Base-by-base conservation (phyloP, 1,284 basidiomycete genomes). In the Cutaneotrichosporon mucoides region DNA sequence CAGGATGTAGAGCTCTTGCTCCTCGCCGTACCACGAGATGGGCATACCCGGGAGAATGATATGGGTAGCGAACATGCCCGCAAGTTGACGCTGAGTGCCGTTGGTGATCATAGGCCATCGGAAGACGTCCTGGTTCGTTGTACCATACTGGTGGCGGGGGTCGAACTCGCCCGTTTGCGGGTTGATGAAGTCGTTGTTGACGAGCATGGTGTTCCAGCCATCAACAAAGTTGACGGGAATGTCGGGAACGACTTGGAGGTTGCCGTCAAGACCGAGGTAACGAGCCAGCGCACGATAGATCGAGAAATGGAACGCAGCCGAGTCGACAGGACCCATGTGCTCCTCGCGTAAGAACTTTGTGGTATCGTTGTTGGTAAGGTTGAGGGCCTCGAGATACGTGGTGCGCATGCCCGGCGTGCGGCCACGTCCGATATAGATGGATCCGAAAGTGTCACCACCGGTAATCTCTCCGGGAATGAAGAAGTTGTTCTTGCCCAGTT, bases 251-350 rank as follows among this genome's bases (percentile, higher is more conserved):
- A 90, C 92, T 65, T 88, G 84, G 37, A 94, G 80, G 75, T 93
- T 92, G 69, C 92, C 92, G 69, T 95, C 92, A 89, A 94, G 90
- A 59, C 91, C 90, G 44, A 94, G 82, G 80, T 92, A 91, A 53
- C 91, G 87, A 36, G 85, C 80, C 49, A 94, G 79, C 3, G 86
- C 80, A 63, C 92, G 92, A 73, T 95, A 94, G 55, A 88, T 86
- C 44, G 92, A 94, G 77, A 94, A 94, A 75, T 94, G 92, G 81
- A 94, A 94, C 0, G 90, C 90, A 44, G 86, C 85, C 40, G 82
- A 81, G 70, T 95, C 92, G 41, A 95, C 81, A 36, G 80, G 87
- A 61, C 84, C 84, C 16, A 82, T 68, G 9, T 81, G 80, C 8
- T 81, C 79, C 9, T 86, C 82, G 36, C 92, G 87, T 50, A 94